Conservation (phyloP, 208 protist species). For the Leishmania mexicana region DNA sequence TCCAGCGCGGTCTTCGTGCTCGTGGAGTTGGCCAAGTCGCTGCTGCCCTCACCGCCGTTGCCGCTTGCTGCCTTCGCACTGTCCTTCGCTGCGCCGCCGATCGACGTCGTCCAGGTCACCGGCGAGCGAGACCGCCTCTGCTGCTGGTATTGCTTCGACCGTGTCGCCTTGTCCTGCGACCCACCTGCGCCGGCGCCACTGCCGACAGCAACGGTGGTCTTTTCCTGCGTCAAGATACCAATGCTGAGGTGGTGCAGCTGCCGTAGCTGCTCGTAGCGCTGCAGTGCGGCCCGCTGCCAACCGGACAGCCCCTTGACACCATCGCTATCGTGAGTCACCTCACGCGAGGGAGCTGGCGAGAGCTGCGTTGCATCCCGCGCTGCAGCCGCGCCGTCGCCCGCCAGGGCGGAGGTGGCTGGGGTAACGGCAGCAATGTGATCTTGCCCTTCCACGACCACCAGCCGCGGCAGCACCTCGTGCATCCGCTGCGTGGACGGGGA, state of each 20-base stretch:
- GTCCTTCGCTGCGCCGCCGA: neutral
- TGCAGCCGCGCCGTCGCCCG: neutral
- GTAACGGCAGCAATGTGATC: constrained; percentile 19
- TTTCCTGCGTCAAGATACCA: constrained; percentile 25
- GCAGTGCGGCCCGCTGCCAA: constrained; percentile 34
- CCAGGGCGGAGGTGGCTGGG: constrained; percentile 11
- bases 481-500: constrained; percentile 23
- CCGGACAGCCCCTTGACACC: constrained; percentile 33
- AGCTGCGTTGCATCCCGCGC: neutral
- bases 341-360: neutral
- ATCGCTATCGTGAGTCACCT: neutral
- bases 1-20: constrained; percentile 2
- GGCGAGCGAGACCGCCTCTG: neutral
- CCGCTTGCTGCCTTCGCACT: neutral
- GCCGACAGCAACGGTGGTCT: neutral
- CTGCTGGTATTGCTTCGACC: neutral
- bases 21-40: neutral
- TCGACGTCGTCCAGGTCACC: neutral
- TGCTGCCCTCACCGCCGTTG: neutral
- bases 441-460: constrained; percentile 5
- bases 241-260: constrained; percentile 44
- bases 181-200: neutral
- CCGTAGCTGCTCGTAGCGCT: constrained; percentile 50
- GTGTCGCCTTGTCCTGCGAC: neutral
- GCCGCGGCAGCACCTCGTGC: constrained; percentile 17